Evolutionary conservation across 495 filamentous ascomycete genomes (phyloP), one percentile per base, ranked within the genome.

Genomic region (Penicillium manginii): DNA sequence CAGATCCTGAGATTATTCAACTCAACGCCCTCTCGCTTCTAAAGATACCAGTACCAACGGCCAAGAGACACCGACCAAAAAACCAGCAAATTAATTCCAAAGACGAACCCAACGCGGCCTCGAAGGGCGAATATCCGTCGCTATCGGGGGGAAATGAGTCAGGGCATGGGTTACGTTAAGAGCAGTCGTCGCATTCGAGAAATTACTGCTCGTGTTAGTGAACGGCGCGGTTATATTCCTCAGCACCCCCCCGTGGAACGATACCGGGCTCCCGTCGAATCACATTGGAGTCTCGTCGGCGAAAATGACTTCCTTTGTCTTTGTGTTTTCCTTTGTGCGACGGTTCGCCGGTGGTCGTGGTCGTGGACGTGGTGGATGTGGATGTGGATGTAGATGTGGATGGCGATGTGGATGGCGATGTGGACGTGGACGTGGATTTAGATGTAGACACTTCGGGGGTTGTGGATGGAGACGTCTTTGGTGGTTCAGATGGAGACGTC

Each of bases 211-310:
- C 54, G 58, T 48, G 52, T 66, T 66, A 40, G 61, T 58, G 45
- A 66, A 66, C 6, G 45, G 50, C n/a, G 54, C 50, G 14, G 61
- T 57, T 22, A 54, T 50, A 54, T 66, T 66, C 37, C 51, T 43
- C 46, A 60, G 10, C 35, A 61, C 2, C 6, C 37, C 37, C 26
- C 17, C 61, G 54, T 21, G 54, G 54, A 54, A 64, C 40, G 26
- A 66, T 52, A 63, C 58, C 60, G 19, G 60, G 60, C 45, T 47
- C 45, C 11, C 45, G 45, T 7, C 45, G 45, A 47, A 26, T 47
- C 4, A 42, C n/a, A 47, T 47, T 26, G 15, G 45, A 19, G 45
- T 47, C 45, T 23, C 45, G 45, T 47, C 45, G 18, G 14, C 26
- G 18, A 19, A 47, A 23, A 26, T 47, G 45, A 47, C 19, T 23